Percentiles rank a stretch among this genome's conserved stretches.
These are phyloP conservation scores for Wallacemonas rigidus DNA, from an alignment of 208 protist genomes.

Conservation along the genomic window DNA sequence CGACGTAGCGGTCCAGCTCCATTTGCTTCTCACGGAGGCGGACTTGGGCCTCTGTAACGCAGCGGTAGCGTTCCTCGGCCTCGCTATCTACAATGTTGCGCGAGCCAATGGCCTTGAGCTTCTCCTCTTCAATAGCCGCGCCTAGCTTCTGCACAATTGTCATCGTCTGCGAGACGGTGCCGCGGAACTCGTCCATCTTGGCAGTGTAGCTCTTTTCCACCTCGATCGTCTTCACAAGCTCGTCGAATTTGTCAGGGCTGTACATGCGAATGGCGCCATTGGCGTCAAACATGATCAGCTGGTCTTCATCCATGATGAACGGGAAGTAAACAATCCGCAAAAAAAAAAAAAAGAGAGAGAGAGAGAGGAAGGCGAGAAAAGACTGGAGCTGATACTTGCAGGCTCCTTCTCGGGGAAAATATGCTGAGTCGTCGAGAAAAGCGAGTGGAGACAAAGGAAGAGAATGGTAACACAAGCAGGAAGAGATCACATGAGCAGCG, in stretches of 20 bases:
- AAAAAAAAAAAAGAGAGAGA: constrained; percentile 17
- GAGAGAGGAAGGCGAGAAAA: constrained; percentile 12
- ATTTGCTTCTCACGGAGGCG: constrained; percentile 87
- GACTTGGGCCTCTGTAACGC: constrained; percentile 80
- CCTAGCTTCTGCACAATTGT: constrained; percentile 75
- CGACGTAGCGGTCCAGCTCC: constrained; percentile 88
- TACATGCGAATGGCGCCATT: constrained; percentile 90
- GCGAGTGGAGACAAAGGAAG: too few relatives aligned
- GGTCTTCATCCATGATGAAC: constrained; percentile 76
- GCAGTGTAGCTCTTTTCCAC: constrained; percentile 67
- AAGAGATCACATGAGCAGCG: too few relatives aligned
- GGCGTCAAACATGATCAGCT: constrained; percentile 89
- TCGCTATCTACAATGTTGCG: constrained; percentile 91
- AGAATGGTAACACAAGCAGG: too few relatives aligned
- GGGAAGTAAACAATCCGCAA: not conserved
- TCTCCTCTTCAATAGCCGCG: constrained; percentile 83
- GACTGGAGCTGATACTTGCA: not conserved
- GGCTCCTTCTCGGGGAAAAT: too few relatives aligned
- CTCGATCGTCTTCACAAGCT: constrained; percentile 78
- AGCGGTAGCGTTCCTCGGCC: constrained; percentile 75
- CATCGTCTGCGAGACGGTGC: constrained; percentile 83
- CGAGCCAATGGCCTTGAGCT: constrained; percentile 83
- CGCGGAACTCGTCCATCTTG: constrained; percentile 87
- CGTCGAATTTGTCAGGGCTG: constrained; percentile 89
- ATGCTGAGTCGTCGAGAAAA: too few relatives aligned